Evolutionary conservation across 805 yeast species (phyloP), one percentile per base, ranked within the genome.

Genomic region (Nadsonia fulvescens): DNA sequence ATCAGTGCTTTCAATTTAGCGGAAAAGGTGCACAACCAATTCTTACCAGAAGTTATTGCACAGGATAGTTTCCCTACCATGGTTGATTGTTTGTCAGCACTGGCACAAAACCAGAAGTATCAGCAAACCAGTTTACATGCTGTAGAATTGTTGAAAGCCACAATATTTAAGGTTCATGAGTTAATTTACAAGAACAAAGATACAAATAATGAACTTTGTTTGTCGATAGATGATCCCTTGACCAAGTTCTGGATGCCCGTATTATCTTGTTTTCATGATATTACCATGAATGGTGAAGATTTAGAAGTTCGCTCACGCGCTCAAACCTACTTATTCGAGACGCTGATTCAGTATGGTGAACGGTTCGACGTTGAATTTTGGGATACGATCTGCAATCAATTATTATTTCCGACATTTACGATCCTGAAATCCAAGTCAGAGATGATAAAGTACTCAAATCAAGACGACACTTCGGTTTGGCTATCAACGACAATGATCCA

Each of bases 381-480:
- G 99, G 73, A 74, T 29, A 57, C 64, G 35, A 63, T 82, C 11
- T 81, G 93, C 44, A 61, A 66, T 10, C 65, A 76, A 37, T 57
- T 89, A 29, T 51, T 89, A 32, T 82, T 86, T 61, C 98, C 96
- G 2, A 81, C 89, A 10, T 89, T 89, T 50, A 69, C 70, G 11
- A 76, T 81, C 5, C 58, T 89, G 37, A 67, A 74, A 27, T 64
- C 66, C 21, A 75, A 71, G 41, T 77, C 89, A 71, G 75, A 70
- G 36, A 62, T 73, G 31, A 64, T 65, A 33, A 67, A 68, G 32
- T 68, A 65, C 36, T 67, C 65, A 37, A 65, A 63, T 28, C 77
- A 72, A 38, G 98, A 86, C 47, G 91, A 77, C 34, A 50, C 81
- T 38, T 78, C 93, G 24, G 92, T 91, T 8, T 89, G 99, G 99